These are phyloP conservation scores for Populus tomentosa DNA, from an alignment of 441 rosid genomes.

Conservation along the genomic window DNA sequence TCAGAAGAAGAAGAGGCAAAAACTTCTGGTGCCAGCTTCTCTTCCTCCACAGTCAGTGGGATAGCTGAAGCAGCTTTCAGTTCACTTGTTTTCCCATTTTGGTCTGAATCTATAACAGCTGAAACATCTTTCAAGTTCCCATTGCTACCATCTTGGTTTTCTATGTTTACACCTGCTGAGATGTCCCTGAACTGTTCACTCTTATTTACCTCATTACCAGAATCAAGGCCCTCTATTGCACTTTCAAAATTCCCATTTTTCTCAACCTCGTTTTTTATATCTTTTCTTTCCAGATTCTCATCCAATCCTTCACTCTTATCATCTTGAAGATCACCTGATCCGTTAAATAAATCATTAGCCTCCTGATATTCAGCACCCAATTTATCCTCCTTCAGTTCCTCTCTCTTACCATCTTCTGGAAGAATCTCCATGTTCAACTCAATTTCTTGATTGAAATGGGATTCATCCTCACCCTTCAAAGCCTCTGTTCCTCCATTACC, in stretches of 20 bases:
- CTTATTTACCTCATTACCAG: conserved; percentile 16
- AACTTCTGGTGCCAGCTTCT: conserved; percentile 20
- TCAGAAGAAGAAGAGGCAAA: conserved; percentile 26
- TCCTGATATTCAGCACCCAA: conserved; percentile 19
- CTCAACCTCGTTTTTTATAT: neutral
- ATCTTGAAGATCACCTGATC: conserved; percentile 18
- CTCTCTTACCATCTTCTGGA: conserved; percentile 15
- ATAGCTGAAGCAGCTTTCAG: conserved; percentile 19
- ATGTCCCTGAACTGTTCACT: conserved; percentile 15
- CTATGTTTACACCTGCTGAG: neutral
- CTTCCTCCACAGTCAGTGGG: conserved; percentile 10
- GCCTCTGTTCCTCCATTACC: conserved; percentile 1
- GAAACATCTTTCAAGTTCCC: conserved; percentile 23
- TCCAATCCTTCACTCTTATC: conserved; percentile 21
- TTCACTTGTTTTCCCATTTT: conserved; percentile 12
- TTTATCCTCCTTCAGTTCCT: conserved; percentile 20
- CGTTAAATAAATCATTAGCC: conserved; percentile 10
- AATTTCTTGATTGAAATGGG: conserved; percentile 8
- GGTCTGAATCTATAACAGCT: conserved; percentile 15
- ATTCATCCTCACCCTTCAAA: neutral
- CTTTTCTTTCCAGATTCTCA: neutral
- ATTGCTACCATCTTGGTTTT: conserved; percentile 15
- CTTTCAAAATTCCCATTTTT: conserved; percentile 3
- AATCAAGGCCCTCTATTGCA: conserved; percentile 11
- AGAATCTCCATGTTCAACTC: conserved; percentile 20